Conservation (phyloP, 2,329 filamentous ascomycete species). For the Dothidotthia symphoricarpi region DNA sequence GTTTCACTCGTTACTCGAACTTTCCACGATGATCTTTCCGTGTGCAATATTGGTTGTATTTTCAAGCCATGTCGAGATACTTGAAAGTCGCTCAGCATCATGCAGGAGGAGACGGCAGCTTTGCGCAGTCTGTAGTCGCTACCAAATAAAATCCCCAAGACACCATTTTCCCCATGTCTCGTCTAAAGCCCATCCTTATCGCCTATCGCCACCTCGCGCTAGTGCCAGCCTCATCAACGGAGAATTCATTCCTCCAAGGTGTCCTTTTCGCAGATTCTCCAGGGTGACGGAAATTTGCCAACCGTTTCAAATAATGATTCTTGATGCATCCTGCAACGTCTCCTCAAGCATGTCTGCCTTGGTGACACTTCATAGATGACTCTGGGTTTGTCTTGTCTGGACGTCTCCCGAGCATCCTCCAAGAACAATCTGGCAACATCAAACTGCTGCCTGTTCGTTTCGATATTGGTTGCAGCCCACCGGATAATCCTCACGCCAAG, state of each 20-base stretch:
- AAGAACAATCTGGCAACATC: background rate
- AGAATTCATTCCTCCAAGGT: constrained; percentile 9
- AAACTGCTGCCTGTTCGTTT: no score
- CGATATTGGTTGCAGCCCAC: no score
- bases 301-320: background rate
- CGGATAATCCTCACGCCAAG: no score
- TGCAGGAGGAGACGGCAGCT: no score
- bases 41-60: background rate
- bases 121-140: no score
- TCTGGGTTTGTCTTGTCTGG: background rate
- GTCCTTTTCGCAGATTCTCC: constrained; percentile 11
- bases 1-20: constrained; percentile 17
- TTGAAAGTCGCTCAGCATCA: no score
- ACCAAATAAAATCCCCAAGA: no score
- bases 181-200: constrained; percentile 3
- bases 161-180: background rate
- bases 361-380: constrained; percentile 1
- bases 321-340: constrained; percentile 10
- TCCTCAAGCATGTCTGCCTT: constrained; percentile 3
- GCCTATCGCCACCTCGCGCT: constrained; percentile 12
- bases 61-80: no score
- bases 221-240: constrained; percentile 9
- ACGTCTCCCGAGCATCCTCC: no score
- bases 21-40: constrained; percentile 13
- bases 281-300: constrained; percentile 1